Conservation (phyloP, 768 basidiomycete genomes). For the Collybiopsis luxurians region DNA sequence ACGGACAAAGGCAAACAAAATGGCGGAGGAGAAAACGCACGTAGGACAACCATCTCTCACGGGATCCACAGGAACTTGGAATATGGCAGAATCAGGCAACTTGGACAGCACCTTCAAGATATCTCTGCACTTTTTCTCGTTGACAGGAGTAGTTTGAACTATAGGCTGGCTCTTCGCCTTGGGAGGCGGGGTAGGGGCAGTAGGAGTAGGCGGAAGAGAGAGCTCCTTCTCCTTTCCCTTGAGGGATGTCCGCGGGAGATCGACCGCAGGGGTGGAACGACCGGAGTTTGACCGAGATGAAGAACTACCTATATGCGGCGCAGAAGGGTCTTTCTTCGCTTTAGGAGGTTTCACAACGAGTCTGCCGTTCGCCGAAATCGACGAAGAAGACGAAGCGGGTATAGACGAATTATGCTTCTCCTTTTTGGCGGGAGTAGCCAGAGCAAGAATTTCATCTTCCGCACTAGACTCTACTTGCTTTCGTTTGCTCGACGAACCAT, state of each 20-base stretch:
- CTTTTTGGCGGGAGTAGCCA: conserved; percentile 64
- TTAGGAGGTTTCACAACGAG: conserved; percentile 38
- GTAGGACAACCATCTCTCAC: conserved; percentile 84
- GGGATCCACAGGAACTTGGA: conserved; percentile 83
- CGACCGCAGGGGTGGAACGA: conserved; percentile 20
- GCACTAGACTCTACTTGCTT: conserved; percentile 42
- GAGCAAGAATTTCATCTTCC: conserved; percentile 63
- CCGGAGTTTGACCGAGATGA: conserved; percentile 12
- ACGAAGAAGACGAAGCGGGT: conserved; percentile 23
- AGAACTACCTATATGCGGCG: conserved; percentile 12
- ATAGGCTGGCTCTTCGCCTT: conserved; percentile 39
- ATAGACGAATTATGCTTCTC: conserved; percentile 42
- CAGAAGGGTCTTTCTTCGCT: conserved; percentile 37
- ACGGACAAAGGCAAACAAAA: conserved; percentile 1
- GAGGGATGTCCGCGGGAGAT: conserved; percentile 40
- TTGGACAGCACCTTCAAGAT: conserved; percentile 58
- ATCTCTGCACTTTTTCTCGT: conserved; percentile 82
- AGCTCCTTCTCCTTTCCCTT: conserved; percentile 80
- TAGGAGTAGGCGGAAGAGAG: conserved; percentile 18
- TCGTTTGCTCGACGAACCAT: conserved; percentile 50
- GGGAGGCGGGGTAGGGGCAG: conserved; percentile 26
- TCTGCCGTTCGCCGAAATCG: not conserved
- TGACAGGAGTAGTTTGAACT: conserved; percentile 47
- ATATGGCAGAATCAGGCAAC: conserved; percentile 68
- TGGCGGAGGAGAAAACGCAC: conserved; percentile 42